phyloP scores from a whole-genome alignment of 106 monocot species.

The Ottelia alismoides region DNA sequence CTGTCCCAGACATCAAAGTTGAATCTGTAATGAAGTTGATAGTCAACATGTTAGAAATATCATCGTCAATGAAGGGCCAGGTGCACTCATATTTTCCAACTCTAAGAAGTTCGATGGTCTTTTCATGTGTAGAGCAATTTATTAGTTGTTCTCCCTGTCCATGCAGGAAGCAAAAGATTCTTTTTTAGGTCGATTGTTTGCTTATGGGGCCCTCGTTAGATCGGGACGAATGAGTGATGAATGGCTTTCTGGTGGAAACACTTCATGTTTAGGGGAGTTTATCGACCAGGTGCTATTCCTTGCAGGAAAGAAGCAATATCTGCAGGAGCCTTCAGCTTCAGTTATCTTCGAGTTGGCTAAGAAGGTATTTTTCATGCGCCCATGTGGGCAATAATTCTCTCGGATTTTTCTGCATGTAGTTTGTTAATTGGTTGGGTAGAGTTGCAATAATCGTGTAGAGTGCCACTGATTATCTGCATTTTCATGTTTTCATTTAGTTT shows the following conservation, averaged over 20 bases:
- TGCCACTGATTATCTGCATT: too few relatives aligned
- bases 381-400: too few relatives aligned
- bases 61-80: conserved; percentile 81
- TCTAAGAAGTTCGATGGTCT: too few relatives aligned
- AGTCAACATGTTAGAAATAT: conserved; percentile 38
- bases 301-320: conserved; percentile 71
- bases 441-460: too few relatives aligned
- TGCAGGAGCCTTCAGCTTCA: conserved; percentile 68
- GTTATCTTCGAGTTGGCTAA: conserved; percentile 55
- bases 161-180: conserved; percentile 79
- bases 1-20: conserved; percentile 40
- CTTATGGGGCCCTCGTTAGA: conserved; percentile 77
- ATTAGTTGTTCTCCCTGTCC: background rate
- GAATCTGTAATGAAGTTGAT: conserved; percentile 62
- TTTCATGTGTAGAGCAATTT: too few relatives aligned
- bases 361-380: conserved; percentile 33
- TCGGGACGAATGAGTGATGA: conserved; percentile 53
- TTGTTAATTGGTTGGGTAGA: too few relatives aligned
- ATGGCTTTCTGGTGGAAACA: conserved; percentile 27
- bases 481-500: too few relatives aligned
- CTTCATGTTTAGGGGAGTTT: conserved; percentile 47
- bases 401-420: too few relatives aligned
- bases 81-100: conserved; percentile 27
- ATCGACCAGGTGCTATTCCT: conserved; percentile 36
- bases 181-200: conserved; percentile 80